Base-by-base conservation (phyloP, 805 yeast genomes). In the Helenozyma baotianmanensis region DNA sequence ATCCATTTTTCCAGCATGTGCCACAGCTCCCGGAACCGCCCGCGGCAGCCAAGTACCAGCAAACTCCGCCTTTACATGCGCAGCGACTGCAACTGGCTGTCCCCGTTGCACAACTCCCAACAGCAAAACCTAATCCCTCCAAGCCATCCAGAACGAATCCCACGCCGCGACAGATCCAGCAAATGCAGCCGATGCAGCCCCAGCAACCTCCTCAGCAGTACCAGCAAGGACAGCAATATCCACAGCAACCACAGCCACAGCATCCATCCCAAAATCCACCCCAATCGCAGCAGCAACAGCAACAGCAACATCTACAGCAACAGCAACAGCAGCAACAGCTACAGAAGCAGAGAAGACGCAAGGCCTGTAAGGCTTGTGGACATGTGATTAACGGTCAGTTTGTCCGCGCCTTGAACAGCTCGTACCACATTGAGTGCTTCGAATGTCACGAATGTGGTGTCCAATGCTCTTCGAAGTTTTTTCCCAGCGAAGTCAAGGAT, bases 341-440 rank as follows among this genome's bases (percentile, higher is more conserved):
- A 14, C 31, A 27, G 27, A 10, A 38, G 39, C 30, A 25, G 18
- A 40, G 45, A 10, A 42, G 36, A 13, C 45, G 53, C 24, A 66
- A 66, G 45, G 36, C 45, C 5, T 66, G 72, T 45, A 50, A 51
- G 13, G 48, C 53, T 21, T 66, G 72, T 49, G 60, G 62, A 3
- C 40, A 53, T 21, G 62, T 58, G 21, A 66, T 66, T 25, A 62
- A 64, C 4, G 71, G 90, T n/a, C 87, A 85, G 39, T 79, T 87
- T 40, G 92, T 90, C 3, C 72, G 95, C 30, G 97, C 97, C 0
- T 66, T 90, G 48, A 82, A 78, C 21, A 70, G 71, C 30, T 78
- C 85, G 2, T 90, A 75, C 53, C 97, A 90, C 56, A 81, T 89
- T 21, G 82, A 83, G 21, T 90, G 97, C 60, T 89, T 90, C 58